Conservation (phyloP, 1,284 basidiomycete species). For the Waitea zeae region DNA sequence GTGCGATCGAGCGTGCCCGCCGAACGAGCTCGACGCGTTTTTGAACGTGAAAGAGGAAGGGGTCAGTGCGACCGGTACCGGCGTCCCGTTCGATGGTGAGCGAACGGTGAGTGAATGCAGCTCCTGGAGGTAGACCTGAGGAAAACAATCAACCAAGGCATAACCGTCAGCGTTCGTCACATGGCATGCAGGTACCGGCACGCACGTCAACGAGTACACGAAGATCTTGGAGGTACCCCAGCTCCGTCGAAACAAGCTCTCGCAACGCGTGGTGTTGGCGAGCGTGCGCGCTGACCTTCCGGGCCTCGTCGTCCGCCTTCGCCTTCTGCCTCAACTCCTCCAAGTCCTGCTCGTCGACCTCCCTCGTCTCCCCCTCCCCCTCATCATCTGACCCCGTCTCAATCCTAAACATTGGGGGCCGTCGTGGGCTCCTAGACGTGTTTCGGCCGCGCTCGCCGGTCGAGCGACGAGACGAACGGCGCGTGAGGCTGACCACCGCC, state of each 20-base stretch:
- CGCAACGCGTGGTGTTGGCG: constrained; percentile 43
- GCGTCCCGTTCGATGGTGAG: constrained; percentile 7
- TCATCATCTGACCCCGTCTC: no score
- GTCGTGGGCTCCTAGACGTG: no score
- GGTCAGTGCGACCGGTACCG: constrained; percentile 7
- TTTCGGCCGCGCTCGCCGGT: no score
- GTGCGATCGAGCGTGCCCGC: constrained; percentile 5
- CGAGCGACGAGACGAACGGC: no score
- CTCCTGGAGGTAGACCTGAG: constrained; percentile 18
- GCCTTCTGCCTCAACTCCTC: constrained; percentile 2
- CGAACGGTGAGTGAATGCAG: constrained; percentile 11
- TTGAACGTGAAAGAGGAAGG: constrained; percentile 13
- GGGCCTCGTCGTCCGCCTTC: constrained; percentile 8
- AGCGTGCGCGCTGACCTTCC: constrained; percentile 22
- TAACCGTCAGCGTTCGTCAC: background rate
- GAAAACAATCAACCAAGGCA: no score
- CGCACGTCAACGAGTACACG: constrained; percentile 57
- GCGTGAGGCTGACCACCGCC: no score
- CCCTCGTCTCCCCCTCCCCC: no score
- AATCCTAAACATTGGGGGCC: no score
- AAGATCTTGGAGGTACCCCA: constrained; percentile 65
- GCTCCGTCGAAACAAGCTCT: constrained; percentile 74
- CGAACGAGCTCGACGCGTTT: constrained; percentile 10
- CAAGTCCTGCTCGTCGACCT: constrained; percentile 4
- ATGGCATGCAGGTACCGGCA: constrained; percentile 5